Evolutionary conservation across 2,329 filamentous ascomycete genomes (phyloP).

Genomic region (Hymenoscyphus albidus): DNA sequence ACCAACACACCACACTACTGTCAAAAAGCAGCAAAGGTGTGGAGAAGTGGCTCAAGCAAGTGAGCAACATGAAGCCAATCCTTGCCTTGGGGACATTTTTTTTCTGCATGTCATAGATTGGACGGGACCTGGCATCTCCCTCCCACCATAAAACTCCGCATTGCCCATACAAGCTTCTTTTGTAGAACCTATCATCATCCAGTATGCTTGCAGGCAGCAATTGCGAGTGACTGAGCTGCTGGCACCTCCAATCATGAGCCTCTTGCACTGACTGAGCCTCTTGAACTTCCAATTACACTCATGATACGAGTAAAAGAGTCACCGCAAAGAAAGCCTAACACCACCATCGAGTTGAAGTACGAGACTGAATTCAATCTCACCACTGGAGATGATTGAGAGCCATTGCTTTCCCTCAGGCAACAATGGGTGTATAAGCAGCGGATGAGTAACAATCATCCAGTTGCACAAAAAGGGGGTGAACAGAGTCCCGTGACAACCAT

Average conservation of each 20-base stretch:
- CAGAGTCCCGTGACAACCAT: not conserved
- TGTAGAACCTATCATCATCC: constrained; percentile 1
- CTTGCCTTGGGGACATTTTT: not conserved
- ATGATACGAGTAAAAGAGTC: constrained; percentile 16
- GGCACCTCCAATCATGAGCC: not conserved
- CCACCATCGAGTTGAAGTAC: not conserved
- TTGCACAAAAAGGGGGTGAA: not conserved
- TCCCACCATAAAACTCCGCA: not conserved
- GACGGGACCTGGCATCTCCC: not conserved
- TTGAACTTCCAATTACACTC: not conserved
- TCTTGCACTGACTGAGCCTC: not conserved
- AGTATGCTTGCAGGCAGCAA: constrained; percentile 5
- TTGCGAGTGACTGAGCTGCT: not conserved
- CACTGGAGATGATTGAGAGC: constrained; percentile 6
- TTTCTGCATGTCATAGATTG: not conserved
- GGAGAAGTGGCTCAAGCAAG: not conserved
- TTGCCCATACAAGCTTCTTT: not conserved
- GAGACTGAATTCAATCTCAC: not conserved
- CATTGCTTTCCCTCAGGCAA: constrained; percentile 40
- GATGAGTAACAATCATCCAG: not conserved
- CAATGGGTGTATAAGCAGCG: constrained; percentile 11
- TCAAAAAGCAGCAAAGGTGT: not conserved
- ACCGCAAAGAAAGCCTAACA: constrained; percentile 19
- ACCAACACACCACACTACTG: too few species aligned
- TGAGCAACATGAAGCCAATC: not conserved